Evolutionary conservation across 2,329 filamentous ascomycete genomes (phyloP).

Genomic region (Exophiala viscosa): DNA sequence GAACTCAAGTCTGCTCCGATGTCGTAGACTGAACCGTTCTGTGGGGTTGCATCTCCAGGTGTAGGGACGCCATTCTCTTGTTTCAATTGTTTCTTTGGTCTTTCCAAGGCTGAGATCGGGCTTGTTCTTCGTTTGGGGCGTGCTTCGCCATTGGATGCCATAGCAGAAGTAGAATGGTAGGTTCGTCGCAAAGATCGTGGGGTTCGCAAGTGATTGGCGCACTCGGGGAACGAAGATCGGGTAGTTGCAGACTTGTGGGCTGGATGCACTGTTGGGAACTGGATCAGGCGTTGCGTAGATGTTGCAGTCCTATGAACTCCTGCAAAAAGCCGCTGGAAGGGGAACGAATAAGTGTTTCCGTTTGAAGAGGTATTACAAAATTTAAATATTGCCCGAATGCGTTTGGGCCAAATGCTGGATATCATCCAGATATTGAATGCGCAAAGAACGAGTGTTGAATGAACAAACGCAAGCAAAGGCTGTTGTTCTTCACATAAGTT

Average conservation of each 20-base stretch:
- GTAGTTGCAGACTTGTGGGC: conserved; percentile 2
- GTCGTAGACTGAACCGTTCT: conserved; percentile 43
- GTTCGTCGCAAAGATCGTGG: neutral
- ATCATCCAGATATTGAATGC: conserved; percentile 18
- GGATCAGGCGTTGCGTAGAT: neutral
- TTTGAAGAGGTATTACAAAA: conserved; percentile 12
- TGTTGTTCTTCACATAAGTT: neutral
- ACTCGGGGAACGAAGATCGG: neutral
- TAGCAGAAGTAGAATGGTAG: conserved; percentile 28
- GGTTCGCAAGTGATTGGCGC: neutral
- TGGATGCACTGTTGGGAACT: neutral
- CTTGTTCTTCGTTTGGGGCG: conserved; percentile 56
- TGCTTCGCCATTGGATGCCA: conserved; percentile 50
- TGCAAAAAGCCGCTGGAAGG: conserved; percentile 1
- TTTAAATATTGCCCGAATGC: conserved; percentile 13
- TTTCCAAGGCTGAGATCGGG: conserved; percentile 47
- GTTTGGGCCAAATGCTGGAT: conserved; percentile 14
- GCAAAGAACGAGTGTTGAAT: neutral
- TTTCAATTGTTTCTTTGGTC: conserved; percentile 55
- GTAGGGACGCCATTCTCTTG: conserved; percentile 42
- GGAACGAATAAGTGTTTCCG: neutral
- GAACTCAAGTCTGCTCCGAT: conserved; percentile 47
- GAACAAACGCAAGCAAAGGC: neutral
- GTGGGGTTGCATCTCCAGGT: conserved; percentile 40
- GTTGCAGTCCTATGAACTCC: neutral